phyloP scores from a whole-genome alignment of 1,139 yeast genomes.

The Nakaseomyces glabratus region DNA sequence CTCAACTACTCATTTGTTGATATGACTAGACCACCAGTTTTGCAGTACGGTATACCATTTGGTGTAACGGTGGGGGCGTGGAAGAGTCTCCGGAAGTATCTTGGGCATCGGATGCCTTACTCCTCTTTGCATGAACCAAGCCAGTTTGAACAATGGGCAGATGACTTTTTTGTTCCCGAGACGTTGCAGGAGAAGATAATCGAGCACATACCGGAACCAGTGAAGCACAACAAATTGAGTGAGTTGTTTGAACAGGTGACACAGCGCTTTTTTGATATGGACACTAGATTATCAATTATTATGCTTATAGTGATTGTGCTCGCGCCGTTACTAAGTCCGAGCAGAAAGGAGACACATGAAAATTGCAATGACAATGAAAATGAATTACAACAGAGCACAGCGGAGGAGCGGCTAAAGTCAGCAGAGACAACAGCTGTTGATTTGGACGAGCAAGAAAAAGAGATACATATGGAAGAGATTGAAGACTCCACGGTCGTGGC shows the following conservation, averaged over 20 bases:
- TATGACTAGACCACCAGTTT: conserved; percentile 6
- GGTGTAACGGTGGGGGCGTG: conserved; percentile 5
- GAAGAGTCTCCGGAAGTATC: conserved; percentile 3
- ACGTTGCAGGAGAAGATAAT: neutral
- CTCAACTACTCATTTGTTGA: too few species aligned
- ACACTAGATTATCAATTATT: conserved; percentile 1
- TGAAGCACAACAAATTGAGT: neutral
- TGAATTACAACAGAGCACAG: too few species aligned
- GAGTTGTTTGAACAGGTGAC: neutral
- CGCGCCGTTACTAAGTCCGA: neutral
- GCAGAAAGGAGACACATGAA: neutral
- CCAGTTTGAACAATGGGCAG: conserved; percentile 3
- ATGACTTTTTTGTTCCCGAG: neutral
- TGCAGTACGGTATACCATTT: conserved; percentile 4
- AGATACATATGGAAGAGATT: too few species aligned
- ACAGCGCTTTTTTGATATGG: conserved; percentile 4
- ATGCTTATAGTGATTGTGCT: neutral
- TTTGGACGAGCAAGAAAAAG: too few species aligned
- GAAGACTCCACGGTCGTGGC: too few species aligned
- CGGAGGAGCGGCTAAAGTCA: too few species aligned
- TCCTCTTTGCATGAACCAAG: neutral
- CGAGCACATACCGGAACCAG: conserved; percentile 1
- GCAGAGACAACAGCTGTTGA: too few species aligned
- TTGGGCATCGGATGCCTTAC: neutral
- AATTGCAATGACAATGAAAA: too few species aligned